Conservation (phyloP, 441 rosid genomes). For the Viola pubescens region DNA sequence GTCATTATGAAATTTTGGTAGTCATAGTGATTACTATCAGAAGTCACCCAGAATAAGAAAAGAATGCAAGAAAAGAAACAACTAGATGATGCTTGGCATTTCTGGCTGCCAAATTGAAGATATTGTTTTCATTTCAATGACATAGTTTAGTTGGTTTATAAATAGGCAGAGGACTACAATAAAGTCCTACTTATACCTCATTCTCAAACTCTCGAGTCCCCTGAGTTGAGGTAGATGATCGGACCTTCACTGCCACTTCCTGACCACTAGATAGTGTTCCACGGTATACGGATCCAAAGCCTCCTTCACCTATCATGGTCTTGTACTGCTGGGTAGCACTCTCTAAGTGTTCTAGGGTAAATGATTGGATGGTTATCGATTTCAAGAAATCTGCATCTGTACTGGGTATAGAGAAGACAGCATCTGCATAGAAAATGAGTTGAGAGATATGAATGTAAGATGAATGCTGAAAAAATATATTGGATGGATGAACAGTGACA, state of each 20-base stretch:
- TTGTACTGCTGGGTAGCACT: slow-evolving; percentile 44
- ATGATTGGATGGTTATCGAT: slow-evolving; percentile 43
- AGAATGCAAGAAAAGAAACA: neutral
- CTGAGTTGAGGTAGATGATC: slow-evolving; percentile 68
- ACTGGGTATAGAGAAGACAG: slow-evolving; percentile 43
- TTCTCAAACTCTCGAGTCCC: slow-evolving; percentile 72
- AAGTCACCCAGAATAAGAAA: neutral
- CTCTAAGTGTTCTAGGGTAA: slow-evolving; percentile 41
- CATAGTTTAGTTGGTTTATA: neutral
- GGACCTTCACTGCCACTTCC: slow-evolving; percentile 77
- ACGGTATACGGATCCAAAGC: slow-evolving; percentile 63
- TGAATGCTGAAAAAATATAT: no score
- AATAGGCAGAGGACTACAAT: neutral
- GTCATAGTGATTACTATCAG: no score
- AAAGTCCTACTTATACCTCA: slow-evolving; percentile 36
- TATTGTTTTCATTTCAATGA: slow-evolving; percentile 1
- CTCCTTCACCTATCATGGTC: slow-evolving; percentile 68
- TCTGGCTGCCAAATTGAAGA: neutral
- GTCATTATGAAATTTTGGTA: no score
- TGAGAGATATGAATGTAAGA: neutral
- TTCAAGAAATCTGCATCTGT: slow-evolving; percentile 29
- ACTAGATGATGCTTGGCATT: neutral
- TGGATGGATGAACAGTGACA: no score
- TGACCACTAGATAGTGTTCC: slow-evolving; percentile 60
- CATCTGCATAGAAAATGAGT: slow-evolving; percentile 33